These are phyloP conservation scores for Candida freyschussii DNA, from an alignment of 1,139 yeast species.

Conservation along the genomic window DNA sequence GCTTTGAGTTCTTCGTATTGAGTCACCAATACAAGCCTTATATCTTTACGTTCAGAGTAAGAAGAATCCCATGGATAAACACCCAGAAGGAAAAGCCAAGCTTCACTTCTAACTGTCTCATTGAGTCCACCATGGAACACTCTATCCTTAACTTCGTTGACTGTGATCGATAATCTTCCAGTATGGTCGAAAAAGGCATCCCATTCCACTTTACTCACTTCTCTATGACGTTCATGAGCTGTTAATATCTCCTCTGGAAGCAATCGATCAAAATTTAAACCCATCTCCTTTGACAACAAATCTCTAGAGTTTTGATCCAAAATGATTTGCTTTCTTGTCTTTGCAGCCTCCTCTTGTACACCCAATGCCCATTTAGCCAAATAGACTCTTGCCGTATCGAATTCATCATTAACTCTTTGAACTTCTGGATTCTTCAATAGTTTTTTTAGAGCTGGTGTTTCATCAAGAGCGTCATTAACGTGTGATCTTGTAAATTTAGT, in stretches of 20 bases:
- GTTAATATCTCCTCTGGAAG: slow-evolving; percentile 54
- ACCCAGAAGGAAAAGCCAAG: slow-evolving; percentile 81
- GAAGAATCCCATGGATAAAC: slow-evolving; percentile 91
- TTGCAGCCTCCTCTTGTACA: slow-evolving; percentile 89
- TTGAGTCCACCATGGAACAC: slow-evolving; percentile 89
- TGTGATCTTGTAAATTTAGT: slow-evolving; percentile 39
- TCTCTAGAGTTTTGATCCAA: slow-evolving; percentile 58
- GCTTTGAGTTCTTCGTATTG: slow-evolving; percentile 63
- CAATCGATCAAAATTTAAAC: slow-evolving; percentile 43
- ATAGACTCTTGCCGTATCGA: slow-evolving; percentile 86
- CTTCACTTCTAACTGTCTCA: slow-evolving; percentile 57
- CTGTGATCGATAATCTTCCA: slow-evolving; percentile 69
- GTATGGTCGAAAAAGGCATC: slow-evolving; percentile 69
- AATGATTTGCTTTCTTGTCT: slow-evolving; percentile 51
- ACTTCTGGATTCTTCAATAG: slow-evolving; percentile 77
- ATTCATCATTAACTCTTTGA: slow-evolving; percentile 75
- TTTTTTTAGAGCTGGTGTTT: slow-evolving; percentile 60
- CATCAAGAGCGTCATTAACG: slow-evolving; percentile 56
- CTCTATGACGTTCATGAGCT: slow-evolving; percentile 58
- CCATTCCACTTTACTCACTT: slow-evolving; percentile 75
- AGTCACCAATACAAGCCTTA: slow-evolving; percentile 51
- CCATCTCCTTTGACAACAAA: slow-evolving; percentile 63
- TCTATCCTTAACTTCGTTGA: slow-evolving; percentile 69
- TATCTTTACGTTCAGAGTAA: slow-evolving; percentile 55
- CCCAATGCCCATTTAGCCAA: slow-evolving; percentile 97